Percentiles rank a stretch among this genome's conserved stretches.
Conservation (phyloP, 805 yeast species). For the Candida krabiensis region DNA sequence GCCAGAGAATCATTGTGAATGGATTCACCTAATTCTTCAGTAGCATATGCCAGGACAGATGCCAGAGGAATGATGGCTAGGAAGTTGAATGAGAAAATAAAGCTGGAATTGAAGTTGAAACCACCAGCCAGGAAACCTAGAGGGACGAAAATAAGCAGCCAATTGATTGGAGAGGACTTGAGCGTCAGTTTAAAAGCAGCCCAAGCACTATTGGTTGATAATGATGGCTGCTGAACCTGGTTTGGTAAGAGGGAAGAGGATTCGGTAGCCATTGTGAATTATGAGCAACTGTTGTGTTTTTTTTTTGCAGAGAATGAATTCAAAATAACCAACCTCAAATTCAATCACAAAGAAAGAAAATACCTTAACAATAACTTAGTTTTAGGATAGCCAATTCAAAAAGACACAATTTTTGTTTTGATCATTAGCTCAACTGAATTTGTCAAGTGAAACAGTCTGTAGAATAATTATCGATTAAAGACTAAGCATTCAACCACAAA, state of each 20-base stretch:
- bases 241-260: conserved; percentile 10
- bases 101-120: conserved; percentile 51
- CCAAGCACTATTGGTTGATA: conserved; percentile 4
- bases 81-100: conserved; percentile 73
- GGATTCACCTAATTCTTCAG: conserved; percentile 85
- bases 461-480: too few relatives aligned
- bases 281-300: too few relatives aligned
- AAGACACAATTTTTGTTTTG: too few relatives aligned
- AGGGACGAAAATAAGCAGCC: conserved; percentile 81
- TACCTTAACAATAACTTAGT: too few relatives aligned
- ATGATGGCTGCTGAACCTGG: conserved; percentile 1
- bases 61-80: conserved; percentile 92
- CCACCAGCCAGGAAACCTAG: conserved; percentile 76
- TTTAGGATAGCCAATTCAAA: too few relatives aligned
- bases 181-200: conserved; percentile 17
- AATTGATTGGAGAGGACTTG: conserved; percentile 59
- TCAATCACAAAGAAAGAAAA: too few relatives aligned
- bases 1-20: conserved; percentile 88
- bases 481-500: too few relatives aligned
- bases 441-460: too few relatives aligned
- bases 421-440: too few relatives aligned
- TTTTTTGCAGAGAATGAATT: too few relatives aligned
- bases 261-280: conserved; percentile 16
- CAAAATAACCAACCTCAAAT: too few relatives aligned
- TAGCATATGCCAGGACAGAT: conserved; percentile 83